A percentile compares a stretch with the other conserved stretches of the same genome.
phyloP scores from a whole-genome alignment of 2,329 filamentous ascomycete species.

The Paracamarosporium sp. region DNA sequence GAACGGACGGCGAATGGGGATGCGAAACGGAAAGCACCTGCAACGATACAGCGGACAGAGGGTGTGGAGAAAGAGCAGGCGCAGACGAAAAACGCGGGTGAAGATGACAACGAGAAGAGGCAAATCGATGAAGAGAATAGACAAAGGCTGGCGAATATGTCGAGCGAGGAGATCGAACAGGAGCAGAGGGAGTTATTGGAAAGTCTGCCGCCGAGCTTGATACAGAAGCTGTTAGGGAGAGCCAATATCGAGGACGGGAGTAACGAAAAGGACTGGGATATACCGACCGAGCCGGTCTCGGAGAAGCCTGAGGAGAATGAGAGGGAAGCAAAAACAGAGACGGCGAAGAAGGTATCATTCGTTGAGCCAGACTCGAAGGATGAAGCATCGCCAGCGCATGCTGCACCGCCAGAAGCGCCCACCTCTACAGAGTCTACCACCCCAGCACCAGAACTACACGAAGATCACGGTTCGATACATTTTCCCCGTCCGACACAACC shows the following conservation, averaged over 20 bases:
- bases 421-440: slow-evolving; percentile 63
- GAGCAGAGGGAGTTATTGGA: slow-evolving; percentile 81
- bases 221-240: slow-evolving; percentile 77
- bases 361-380: slow-evolving; percentile 21
- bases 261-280: slow-evolving; percentile 48
- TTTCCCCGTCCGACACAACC: slow-evolving; percentile 64
- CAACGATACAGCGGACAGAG: slow-evolving; percentile 8
- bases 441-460: slow-evolving; percentile 68
- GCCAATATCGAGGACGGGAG: slow-evolving; percentile 75
- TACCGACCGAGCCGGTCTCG: slow-evolving; percentile 8
- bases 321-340: slow-evolving; percentile 11
- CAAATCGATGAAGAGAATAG: slow-evolving; percentile 85
- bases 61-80: slow-evolving; percentile 15
- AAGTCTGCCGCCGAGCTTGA: slow-evolving; percentile 75
- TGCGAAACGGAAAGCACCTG: slow-evolving; percentile 18
- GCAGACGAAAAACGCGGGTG: slow-evolving; percentile 21
- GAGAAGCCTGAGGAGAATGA: slow-evolving; percentile 17
- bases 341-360: slow-evolving; percentile 45
- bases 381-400: slow-evolving; percentile 7
- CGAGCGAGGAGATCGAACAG: slow-evolving; percentile 77
- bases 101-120: slow-evolving; percentile 66
- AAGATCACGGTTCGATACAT: slow-evolving; percentile 55
- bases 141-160: slow-evolving; percentile 77
- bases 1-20: slow-evolving; percentile 55
- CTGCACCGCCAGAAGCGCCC: slow-evolving; percentile 22